Conservation (phyloP, 2,329 filamentous ascomycete species). For the Exophiala viscosa region DNA sequence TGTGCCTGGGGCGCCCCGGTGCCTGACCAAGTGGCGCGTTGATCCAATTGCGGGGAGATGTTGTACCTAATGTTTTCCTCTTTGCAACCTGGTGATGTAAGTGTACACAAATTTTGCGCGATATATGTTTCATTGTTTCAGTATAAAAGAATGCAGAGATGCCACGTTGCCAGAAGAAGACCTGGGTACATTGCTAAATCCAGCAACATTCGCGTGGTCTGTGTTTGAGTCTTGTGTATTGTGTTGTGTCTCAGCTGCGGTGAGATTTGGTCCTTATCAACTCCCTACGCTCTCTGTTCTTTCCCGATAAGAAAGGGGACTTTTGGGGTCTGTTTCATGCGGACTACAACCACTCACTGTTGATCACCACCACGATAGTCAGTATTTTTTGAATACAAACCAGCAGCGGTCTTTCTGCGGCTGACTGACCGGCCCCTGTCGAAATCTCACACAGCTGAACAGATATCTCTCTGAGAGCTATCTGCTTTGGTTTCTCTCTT, state of each 20-base stretch:
- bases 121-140: slow-evolving; percentile 4
- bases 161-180: background rate
- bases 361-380: too few relatives aligned
- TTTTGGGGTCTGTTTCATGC: background rate
- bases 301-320: slow-evolving; percentile 1
- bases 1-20: slow-evolving; percentile 5
- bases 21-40: slow-evolving; percentile 2
- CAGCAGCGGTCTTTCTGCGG: background rate
- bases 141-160: slow-evolving; percentile 5
- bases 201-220: too few relatives aligned
- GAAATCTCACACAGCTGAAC: background rate
- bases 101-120: slow-evolving; percentile 13
- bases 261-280: slow-evolving; percentile 2
- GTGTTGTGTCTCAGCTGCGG: slow-evolving; percentile 7
- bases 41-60: slow-evolving; percentile 23
- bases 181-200: too few relatives aligned
- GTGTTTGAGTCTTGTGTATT: too few relatives aligned
- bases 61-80: slow-evolving; percentile 8
- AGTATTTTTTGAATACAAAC: background rate
- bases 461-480: background rate
- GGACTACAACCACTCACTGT: background rate
- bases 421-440: background rate
- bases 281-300: background rate
- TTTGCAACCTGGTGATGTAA: slow-evolving; percentile 18
- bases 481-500: background rate